These are phyloP conservation scores for Ilyonectria sp. DNA, from an alignment of 2,329 filamentous ascomycete genomes.

Conservation along the genomic window DNA sequence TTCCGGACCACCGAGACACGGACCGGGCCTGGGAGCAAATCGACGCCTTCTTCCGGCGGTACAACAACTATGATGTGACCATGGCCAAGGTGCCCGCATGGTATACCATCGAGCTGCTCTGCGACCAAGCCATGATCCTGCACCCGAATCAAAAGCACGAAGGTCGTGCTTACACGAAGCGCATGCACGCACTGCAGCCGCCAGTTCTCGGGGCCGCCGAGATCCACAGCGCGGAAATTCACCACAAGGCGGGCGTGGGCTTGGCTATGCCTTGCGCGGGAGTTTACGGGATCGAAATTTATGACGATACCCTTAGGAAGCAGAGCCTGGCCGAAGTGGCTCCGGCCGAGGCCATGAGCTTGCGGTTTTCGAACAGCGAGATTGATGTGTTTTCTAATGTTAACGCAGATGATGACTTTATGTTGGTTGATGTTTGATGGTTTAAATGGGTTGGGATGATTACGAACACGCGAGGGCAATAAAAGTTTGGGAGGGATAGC, in stretches of 20 bases:
- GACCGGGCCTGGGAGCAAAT: conserved; percentile 38
- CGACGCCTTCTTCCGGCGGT: conserved; percentile 32
- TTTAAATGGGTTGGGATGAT: too few species aligned
- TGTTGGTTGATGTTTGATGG: conserved; percentile 25
- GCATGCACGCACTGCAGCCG: conserved; percentile 15
- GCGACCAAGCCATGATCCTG: conserved; percentile 32
- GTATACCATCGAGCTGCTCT: conserved; percentile 32
- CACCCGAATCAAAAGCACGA: conserved; percentile 29
- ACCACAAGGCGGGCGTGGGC: conserved; percentile 7
- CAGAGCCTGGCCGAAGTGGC: conserved; percentile 14
- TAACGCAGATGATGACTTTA: conserved; percentile 30
- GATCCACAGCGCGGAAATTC: background rate
- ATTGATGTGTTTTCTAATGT: conserved; percentile 37
- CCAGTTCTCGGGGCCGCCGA: too few species aligned
- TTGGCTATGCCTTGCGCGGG: conserved; percentile 11
- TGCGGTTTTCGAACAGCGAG: conserved; percentile 27
- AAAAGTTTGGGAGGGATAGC: conserved; percentile 14
- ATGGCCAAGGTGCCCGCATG: conserved; percentile 37
- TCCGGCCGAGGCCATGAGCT: conserved; percentile 12
- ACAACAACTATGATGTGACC: conserved; percentile 36
- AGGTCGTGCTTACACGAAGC: conserved; percentile 29
- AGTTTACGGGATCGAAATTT: conserved; percentile 25
- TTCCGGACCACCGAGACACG: conserved; percentile 33
- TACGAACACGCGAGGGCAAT: background rate
- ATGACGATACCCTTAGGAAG: conserved; percentile 14